Conservation (phyloP, 257 asterid species). For the Solanum paucissectum region DNA sequence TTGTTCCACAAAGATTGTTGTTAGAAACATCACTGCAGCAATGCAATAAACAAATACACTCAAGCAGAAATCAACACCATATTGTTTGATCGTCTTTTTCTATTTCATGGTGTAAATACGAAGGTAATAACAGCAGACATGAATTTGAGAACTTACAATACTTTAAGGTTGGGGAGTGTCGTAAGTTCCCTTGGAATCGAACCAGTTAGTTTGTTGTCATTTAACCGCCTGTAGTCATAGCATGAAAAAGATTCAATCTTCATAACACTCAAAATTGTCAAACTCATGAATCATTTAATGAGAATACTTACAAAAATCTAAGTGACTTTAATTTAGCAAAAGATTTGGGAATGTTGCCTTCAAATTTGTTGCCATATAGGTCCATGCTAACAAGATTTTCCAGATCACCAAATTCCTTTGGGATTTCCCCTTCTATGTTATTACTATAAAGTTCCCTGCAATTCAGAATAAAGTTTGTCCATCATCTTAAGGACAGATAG, state of each 20-base stretch:
- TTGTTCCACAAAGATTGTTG: constrained; percentile 81
- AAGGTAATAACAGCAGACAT: neutral
- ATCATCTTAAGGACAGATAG: neutral
- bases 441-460: constrained; percentile 76
- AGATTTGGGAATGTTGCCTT: constrained; percentile 58
- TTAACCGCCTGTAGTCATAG: constrained; percentile 42
- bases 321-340: constrained; percentile 63
- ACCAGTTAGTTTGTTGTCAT: constrained; percentile 70
- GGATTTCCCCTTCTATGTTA: constrained; percentile 52
- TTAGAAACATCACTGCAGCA: constrained; percentile 69
- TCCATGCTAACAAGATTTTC: constrained; percentile 72
- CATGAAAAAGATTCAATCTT: neutral
- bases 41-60: constrained; percentile 1
- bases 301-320: constrained; percentile 57
- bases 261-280: neutral
- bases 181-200: constrained; percentile 85
- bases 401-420: constrained; percentile 64
- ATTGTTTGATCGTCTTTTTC: neutral
- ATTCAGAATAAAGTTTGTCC: constrained; percentile 2
- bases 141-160: constrained; percentile 45
- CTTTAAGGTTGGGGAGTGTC: constrained; percentile 52
- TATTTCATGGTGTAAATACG: neutral
- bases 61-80: neutral
- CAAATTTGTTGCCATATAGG: constrained; percentile 55
- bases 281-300: neutral